Evolutionary conservation across 495 filamentous ascomycete species (phyloP).

Genomic region (Parachaetomium inaequale): DNA sequence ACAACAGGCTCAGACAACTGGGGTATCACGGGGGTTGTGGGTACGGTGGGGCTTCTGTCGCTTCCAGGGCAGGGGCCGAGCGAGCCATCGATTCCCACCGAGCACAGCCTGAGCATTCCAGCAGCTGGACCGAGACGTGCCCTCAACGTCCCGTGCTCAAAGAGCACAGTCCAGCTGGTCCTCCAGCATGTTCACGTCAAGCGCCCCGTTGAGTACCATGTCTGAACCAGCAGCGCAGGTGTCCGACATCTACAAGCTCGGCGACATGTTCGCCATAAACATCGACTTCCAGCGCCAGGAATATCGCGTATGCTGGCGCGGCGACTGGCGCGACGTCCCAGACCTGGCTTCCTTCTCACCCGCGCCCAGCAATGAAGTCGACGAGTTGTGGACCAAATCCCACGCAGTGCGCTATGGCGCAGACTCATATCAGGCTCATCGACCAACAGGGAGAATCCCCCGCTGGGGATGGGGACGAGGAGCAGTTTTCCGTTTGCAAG

Average conservation of each 20-base stretch:
- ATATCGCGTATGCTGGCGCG: conserved; percentile 2
- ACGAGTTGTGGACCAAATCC: conserved; percentile 2
- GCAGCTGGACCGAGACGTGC: no score
- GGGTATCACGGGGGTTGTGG: neutral
- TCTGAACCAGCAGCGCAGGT: conserved; percentile 3
- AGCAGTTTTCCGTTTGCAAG: conserved; percentile 4
- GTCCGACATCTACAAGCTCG: conserved; percentile 5
- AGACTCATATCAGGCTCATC: conserved; percentile 6
- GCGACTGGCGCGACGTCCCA: conserved; percentile 4
- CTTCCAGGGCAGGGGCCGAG: no score
- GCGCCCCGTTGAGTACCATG: conserved; percentile 1
- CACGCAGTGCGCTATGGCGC: neutral
- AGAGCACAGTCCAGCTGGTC: no score
- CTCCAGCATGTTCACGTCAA: no score
- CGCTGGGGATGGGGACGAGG: conserved; percentile 1
- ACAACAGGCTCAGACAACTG: no score
- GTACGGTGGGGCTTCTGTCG: no score
- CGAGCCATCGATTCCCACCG: no score
- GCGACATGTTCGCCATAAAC: conserved; percentile 1
- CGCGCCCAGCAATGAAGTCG: conserved; percentile 4
- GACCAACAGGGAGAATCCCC: conserved; percentile 5
- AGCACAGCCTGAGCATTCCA: no score
- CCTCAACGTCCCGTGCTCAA: no score
- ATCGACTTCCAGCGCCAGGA: conserved; percentile 8
- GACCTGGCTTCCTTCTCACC: neutral